Percentiles rank a stretch among this genome's conserved stretches.
These are phyloP conservation scores for Monosporozyma aerobia DNA, from an alignment of 805 yeast species.

Conservation along the genomic window DNA sequence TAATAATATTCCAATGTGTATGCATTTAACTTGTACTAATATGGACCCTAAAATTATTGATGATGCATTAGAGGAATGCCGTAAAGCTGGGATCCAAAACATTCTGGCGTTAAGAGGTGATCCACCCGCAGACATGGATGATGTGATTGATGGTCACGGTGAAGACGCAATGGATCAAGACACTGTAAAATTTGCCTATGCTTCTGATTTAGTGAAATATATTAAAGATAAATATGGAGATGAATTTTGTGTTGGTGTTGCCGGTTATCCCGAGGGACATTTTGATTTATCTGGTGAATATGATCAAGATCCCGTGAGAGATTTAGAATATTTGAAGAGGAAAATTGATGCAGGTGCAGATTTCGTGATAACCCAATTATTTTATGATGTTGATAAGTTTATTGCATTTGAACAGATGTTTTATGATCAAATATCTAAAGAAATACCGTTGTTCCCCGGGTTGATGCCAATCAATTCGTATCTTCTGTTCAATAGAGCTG, in stretches of 20 bases:
- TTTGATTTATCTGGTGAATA: slow-evolving; percentile 24
- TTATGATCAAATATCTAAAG: slow-evolving; percentile 33
- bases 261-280: slow-evolving; percentile 97
- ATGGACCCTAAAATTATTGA: slow-evolving; percentile 73
- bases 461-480: slow-evolving; percentile 86
- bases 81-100: slow-evolving; percentile 70
- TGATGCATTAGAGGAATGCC: slow-evolving; percentile 63
- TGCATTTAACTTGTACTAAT: slow-evolving; percentile 95
- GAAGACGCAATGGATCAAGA: slow-evolving; percentile 32
- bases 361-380: slow-evolving; percentile 83
- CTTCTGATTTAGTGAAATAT: slow-evolving; percentile 79
- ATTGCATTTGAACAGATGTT: slow-evolving; percentile 50
- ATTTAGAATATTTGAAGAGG: slow-evolving; percentile 70
- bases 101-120: slow-evolving; percentile 93
- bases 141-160: slow-evolving; percentile 25
- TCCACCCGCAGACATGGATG: slow-evolving; percentile 62
- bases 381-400: slow-evolving; percentile 78
- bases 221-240: slow-evolving; percentile 64
- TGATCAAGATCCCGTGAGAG: slow-evolving; percentile 56
- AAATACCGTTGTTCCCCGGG: slow-evolving; percentile 70
- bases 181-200: slow-evolving; percentile 45
- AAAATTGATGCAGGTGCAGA: slow-evolving; percentile 93
- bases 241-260: slow-evolving; percentile 89
- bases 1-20: slow-evolving; percentile 70
- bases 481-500: slow-evolving; percentile 73